Percentiles rank a stretch among this genome's conserved stretches.
Conservation (phyloP, 257 asterid genomes). For the Rhazya stricta region DNA sequence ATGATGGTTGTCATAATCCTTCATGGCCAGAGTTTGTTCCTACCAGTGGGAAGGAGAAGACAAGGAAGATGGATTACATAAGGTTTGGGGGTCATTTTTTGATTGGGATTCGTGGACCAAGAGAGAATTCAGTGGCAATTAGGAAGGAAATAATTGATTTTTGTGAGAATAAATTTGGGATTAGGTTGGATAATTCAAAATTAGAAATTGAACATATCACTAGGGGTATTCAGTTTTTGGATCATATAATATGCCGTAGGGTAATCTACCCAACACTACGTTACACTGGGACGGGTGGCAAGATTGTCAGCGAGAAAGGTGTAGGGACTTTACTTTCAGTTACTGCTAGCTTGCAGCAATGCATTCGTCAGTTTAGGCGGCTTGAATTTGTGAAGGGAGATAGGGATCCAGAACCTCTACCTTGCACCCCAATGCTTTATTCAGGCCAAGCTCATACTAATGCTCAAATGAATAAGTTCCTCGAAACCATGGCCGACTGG, state of each 20-base stretch:
- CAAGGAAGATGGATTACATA: constrained; percentile 81
- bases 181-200: constrained; percentile 71
- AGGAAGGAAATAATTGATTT: constrained; percentile 71
- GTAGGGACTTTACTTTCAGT: constrained; percentile 90
- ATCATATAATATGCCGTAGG: constrained; percentile 77
- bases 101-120: constrained; percentile 78
- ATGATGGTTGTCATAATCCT: constrained; percentile 90
- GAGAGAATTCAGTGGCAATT: constrained; percentile 75
- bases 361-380: constrained; percentile 75
- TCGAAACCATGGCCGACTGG: constrained; percentile 98
- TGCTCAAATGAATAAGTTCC: constrained; percentile 86
- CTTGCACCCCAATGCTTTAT: constrained; percentile 94
- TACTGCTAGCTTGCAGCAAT: constrained; percentile 77
- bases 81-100: constrained; percentile 84
- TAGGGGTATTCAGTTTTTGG: constrained; percentile 80
- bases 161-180: constrained; percentile 50
- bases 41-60: constrained; percentile 75
- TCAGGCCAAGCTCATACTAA: constrained; percentile 98
- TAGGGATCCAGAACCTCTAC: constrained; percentile 90
- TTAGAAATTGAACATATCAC: constrained; percentile 78
- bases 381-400: constrained; percentile 78
- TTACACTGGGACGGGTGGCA: constrained; percentile 77
- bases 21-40: constrained; percentile 99
- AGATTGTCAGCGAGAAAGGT: constrained; percentile 80
- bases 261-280: constrained; percentile 89